Percentiles rank a stretch among this genome's conserved stretches.
Evolutionary conservation across 2,329 filamentous ascomycete species (phyloP).

Genomic region (Trichoderma gracile): DNA sequence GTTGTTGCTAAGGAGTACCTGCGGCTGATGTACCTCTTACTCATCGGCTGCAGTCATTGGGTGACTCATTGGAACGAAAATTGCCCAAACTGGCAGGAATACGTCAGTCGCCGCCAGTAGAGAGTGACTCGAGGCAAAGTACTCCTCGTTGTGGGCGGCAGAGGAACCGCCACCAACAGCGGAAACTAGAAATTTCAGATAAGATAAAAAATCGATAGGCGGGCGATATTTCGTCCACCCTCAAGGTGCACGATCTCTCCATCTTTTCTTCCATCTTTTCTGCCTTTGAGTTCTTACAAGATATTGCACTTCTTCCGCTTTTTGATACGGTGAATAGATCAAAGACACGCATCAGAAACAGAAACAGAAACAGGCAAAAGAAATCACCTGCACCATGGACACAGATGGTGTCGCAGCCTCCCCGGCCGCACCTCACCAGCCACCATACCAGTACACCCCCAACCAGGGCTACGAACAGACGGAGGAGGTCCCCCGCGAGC

Average conservation of each 20-base stretch:
- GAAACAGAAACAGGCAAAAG: background rate
- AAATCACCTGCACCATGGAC: slow-evolving; percentile 20
- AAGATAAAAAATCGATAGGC: slow-evolving; percentile 26
- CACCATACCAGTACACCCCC: slow-evolving; percentile 47
- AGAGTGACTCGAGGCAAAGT: slow-evolving; percentile 7
- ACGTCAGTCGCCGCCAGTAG: background rate
- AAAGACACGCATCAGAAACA: background rate
- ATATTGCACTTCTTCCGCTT: background rate
- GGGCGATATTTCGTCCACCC: background rate
- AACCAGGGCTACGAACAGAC: slow-evolving; percentile 48
- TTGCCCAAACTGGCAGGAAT: background rate
- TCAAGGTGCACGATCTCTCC: background rate
- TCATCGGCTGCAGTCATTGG: background rate
- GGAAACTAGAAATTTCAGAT: slow-evolving; percentile 24
- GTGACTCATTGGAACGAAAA: slow-evolving; percentile 5
- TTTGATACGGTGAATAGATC: background rate
- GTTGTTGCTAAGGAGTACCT: background rate
- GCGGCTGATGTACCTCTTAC: background rate
- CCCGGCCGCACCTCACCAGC: slow-evolving; percentile 47
- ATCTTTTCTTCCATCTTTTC: background rate
- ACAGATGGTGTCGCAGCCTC: slow-evolving; percentile 31
- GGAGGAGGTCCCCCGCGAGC: slow-evolving; percentile 38
- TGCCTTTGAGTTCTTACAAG: background rate
- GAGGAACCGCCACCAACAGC: slow-evolving; percentile 19
- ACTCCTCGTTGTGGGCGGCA: background rate